Base-by-base conservation (phyloP, 208 protist genomes). In the Jaenimonas drosophilae region DNA sequence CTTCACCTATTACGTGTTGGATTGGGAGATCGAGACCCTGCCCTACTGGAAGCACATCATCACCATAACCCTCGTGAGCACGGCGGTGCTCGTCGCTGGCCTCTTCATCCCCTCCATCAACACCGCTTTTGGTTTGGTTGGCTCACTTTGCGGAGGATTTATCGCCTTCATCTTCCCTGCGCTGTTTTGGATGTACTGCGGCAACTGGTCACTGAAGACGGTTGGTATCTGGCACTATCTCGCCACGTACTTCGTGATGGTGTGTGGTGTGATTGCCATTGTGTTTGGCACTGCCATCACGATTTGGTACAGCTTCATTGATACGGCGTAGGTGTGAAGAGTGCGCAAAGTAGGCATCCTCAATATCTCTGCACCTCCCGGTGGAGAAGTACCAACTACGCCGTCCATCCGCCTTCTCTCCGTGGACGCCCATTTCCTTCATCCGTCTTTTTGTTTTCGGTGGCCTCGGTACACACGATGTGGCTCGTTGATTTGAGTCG, bases 131-230 rank as follows among this genome's bases (percentile, higher is more conserved):
- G 50, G 46, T 11, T 23, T 76, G 29, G 26, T 67, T 19, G 68
- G 68, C 12, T 29, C 45, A n/a, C 25, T 71, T 14, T 64, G 32
- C 39, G 58, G 47, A 4, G 59, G 51, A 0, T 57, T 64, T 11
- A 31, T 71, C 20, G 59, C 63, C 16, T 76, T 76, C 33, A 49
- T 71, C 23, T 54, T 73, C 25, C 68, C 68, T 4, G 37, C 68
- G 3, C 45, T 76, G 19, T 29, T 59, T 6, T 31, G 45, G 34
- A 62, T 51, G 62, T 69, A 55, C 49, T 34, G 17, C 23, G 62
- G 47, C 3, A 58, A 52, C 32, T 63, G 46, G 48, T 31, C 16
- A 3, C 20, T 45, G 9, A 2, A 52, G 44, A 42, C 28, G 3
- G 62, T 62, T 26, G 54, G 53, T 2, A 29, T 11, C 0, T 44